A percentile compares a stretch with the other conserved stretches of the same genome.
These are phyloP conservation scores for Backusella liffmaniae DNA, from an alignment of 192 early-diverging fungal species.

Conservation along the genomic window DNA sequence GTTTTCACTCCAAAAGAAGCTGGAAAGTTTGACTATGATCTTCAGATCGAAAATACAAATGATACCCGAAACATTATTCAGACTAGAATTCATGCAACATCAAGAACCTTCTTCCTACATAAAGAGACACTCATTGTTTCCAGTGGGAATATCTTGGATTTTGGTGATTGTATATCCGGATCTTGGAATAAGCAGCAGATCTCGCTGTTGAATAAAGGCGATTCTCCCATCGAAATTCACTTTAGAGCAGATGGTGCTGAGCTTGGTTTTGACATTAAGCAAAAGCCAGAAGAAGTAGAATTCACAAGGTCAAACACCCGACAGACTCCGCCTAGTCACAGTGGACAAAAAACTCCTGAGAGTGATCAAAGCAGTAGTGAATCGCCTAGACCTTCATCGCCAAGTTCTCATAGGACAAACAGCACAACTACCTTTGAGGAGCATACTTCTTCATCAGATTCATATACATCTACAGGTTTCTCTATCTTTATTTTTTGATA, in stretches of 20 bases:
- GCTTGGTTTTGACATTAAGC: constrained; percentile 50
- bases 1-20: constrained; percentile 84
- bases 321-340: neutral
- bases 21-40: constrained; percentile 87
- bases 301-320: neutral
- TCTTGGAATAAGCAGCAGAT: constrained; percentile 74
- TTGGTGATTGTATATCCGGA: constrained; percentile 90
- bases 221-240: constrained; percentile 69
- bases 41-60: constrained; percentile 88
- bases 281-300: constrained; percentile 1
- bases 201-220: constrained; percentile 76
- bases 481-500: neutral
- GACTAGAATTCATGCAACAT: constrained; percentile 77
- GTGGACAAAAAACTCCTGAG: neutral
- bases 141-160: constrained; percentile 77
- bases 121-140: constrained; percentile 72
- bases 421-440: neutral
- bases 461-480: constrained; percentile 4
- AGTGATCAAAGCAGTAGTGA: neutral
- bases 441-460: neutral
- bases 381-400: neutral
- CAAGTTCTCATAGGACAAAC: neutral
- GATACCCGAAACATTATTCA: constrained; percentile 82
- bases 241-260: constrained; percentile 62
- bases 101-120: constrained; percentile 56